These are phyloP conservation scores for Dactylonectria estremocensis DNA, from an alignment of 2,329 filamentous ascomycete species.

Conservation along the genomic window DNA sequence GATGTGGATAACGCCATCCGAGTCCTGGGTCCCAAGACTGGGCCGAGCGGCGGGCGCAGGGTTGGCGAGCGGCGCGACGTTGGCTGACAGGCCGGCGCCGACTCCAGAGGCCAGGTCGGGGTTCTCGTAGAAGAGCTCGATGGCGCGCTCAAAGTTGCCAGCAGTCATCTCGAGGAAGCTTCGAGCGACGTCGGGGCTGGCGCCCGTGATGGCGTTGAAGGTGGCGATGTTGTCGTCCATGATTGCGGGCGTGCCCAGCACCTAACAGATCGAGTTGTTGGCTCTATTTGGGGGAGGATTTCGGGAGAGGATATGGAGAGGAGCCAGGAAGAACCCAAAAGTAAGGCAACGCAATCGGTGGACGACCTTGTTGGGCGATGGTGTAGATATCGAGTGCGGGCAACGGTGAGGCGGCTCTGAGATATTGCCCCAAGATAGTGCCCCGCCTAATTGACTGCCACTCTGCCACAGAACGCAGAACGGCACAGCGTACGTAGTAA, in stretches of 20 bases:
- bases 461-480: not conserved
- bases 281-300: not conserved
- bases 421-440: constrained; percentile 27
- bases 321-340: not conserved
- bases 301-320: not conserved
- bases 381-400: constrained; percentile 15
- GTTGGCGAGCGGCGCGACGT: constrained; percentile 28
- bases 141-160: constrained; percentile 86
- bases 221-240: constrained; percentile 83
- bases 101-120: constrained; percentile 73
- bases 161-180: constrained; percentile 90
- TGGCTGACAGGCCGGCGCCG: constrained; percentile 51
- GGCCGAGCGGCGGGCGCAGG: constrained; percentile 50
- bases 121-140: constrained; percentile 92
- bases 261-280: constrained; percentile 9
- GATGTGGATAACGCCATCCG: constrained; percentile 73
- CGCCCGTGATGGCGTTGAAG: constrained; percentile 87
- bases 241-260: constrained; percentile 36
- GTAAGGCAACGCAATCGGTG: constrained; percentile 15
- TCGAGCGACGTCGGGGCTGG: constrained; percentile 80
- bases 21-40: constrained; percentile 53
- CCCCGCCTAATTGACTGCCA: constrained; percentile 11
- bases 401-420: constrained; percentile 18
- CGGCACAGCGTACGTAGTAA: constrained; percentile 1
- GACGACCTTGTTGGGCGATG: constrained; percentile 18